Evolutionary conservation across 768 basidiomycete genomes (phyloP), one percentile per base, ranked within the genome.

Genomic region (Suillus tomentosus): DNA sequence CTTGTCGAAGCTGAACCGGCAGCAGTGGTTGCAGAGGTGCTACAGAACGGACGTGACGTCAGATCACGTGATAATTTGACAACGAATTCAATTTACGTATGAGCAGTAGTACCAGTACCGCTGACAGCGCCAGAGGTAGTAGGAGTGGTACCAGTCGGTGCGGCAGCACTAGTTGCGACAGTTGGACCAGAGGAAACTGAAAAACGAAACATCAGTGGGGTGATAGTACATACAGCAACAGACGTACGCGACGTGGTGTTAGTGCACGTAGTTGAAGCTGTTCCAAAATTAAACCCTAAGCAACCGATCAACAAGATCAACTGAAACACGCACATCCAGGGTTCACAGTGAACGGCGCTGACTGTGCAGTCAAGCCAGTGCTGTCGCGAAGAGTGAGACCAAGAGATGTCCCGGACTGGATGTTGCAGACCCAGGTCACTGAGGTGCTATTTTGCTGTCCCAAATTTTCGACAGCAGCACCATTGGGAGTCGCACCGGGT

Each of bases 301-400:
- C 24, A 27, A 66, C 22, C 19, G 27, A 42, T 14, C 7, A 50
- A 54, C 34, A 54, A 31, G 27, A 15, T 3, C 60, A 60, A 19
- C 36, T 54, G 50, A 14, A 19, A n/a, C 8, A 77, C 88, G 54
- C 78, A 90, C 90, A 45, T 58, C 87, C 81, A 8, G 76, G 0
- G 37, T 73, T 68, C 66, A 91, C 71, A 17, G 74, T 78, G 79
- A 92, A 81, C 3, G 85, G 39, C 7, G 82, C 90, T 3, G 82
- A 76, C 68, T 87, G 87, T 0, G 73, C 79, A 56, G 72, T 31
- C 0, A 24, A 0, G 69, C 94, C 93, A 39, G 77, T 84, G 62
- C 63, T 73, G 70, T 95, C 94, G 71, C 82, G 84, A 66, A 95
- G 65, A 14, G 77, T 80, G 36, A 94, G 72, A 60, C 84, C 87